phyloP scores from a whole-genome alignment of 176 grass and related monocot genomes.

The Eragrostis nindensis region DNA sequence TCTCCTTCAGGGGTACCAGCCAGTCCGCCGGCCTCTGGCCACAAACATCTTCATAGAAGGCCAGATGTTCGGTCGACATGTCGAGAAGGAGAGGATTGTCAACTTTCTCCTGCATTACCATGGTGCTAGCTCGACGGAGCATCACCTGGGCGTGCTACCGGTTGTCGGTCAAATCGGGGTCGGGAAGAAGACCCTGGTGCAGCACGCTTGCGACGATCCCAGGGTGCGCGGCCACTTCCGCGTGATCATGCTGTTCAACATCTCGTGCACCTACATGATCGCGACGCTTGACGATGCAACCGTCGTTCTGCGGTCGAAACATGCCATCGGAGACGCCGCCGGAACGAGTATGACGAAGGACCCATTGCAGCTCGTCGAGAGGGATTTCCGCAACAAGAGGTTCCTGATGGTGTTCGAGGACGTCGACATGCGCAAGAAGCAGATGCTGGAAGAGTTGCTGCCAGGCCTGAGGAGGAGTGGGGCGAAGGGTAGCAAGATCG shows the following conservation, averaged over 20 bases:
- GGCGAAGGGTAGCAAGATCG: constrained; percentile 29
- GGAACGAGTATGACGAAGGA: not conserved
- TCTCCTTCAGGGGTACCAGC: constrained; percentile 18
- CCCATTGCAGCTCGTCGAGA: not conserved
- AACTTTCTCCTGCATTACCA: constrained; percentile 26
- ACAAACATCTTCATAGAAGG: constrained; percentile 28
- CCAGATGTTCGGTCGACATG: constrained; percentile 45
- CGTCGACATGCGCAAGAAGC: not conserved
- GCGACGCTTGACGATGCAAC: not conserved
- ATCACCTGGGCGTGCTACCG: not conserved
- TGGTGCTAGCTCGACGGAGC: accelerated
- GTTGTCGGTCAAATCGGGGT: not conserved
- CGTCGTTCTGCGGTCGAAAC: not conserved
- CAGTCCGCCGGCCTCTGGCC: not conserved
- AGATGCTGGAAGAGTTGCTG: constrained; percentile 22
- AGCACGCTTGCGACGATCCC: constrained; percentile 6
- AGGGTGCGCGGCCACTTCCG: constrained; percentile 13
- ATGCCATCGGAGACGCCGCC: not conserved
- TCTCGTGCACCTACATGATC: not conserved
- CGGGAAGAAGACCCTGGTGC: constrained; percentile 38
- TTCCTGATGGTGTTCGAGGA: constrained; percentile 28
- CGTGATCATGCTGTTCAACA: not conserved
- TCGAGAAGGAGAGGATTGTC: constrained; percentile 41
- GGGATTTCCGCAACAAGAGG: not conserved
- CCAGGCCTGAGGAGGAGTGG: not conserved